Conservation (phyloP, 2,329 filamentous ascomycete species). For the Didymella keratinophila region DNA sequence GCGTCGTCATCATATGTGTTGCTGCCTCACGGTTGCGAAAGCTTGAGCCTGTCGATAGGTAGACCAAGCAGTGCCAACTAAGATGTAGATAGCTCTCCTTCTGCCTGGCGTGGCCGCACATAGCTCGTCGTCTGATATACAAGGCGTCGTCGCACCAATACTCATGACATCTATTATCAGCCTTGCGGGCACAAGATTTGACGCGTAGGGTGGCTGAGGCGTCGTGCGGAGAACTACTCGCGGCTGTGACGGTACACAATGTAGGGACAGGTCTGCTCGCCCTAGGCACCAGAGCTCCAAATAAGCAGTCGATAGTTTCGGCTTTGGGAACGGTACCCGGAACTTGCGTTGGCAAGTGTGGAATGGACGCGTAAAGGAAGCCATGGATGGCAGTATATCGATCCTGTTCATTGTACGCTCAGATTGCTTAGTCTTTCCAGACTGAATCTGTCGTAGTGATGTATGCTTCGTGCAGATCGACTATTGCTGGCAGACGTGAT, state of each 20-base stretch:
- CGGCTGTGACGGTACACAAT: slow-evolving; percentile 17
- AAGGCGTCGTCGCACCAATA: background rate
- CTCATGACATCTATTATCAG: background rate
- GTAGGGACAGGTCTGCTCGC: slow-evolving; percentile 7
- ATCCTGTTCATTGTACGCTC: background rate
- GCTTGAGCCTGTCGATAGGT: too few species aligned
- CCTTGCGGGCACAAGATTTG: background rate
- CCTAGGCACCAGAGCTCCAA: background rate
- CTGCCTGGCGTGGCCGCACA: background rate
- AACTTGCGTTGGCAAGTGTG: background rate
- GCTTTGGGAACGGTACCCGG: background rate
- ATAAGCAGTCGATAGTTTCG: background rate
- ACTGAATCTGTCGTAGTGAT: background rate
- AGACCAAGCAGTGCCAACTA: too few species aligned
- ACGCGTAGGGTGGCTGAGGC: background rate
- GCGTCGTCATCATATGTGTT: too few species aligned
- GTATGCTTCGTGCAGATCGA: too few species aligned
- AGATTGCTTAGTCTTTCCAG: background rate
- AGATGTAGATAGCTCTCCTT: too few species aligned
- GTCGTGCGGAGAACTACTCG: background rate
- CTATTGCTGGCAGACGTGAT: background rate
- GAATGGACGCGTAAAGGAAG: background rate
- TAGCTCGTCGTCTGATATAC: background rate
- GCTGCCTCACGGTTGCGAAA: too few species aligned
- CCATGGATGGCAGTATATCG: background rate